Conservation (phyloP, 306 rosid genomes). For the Sophora flavescens region DNA sequence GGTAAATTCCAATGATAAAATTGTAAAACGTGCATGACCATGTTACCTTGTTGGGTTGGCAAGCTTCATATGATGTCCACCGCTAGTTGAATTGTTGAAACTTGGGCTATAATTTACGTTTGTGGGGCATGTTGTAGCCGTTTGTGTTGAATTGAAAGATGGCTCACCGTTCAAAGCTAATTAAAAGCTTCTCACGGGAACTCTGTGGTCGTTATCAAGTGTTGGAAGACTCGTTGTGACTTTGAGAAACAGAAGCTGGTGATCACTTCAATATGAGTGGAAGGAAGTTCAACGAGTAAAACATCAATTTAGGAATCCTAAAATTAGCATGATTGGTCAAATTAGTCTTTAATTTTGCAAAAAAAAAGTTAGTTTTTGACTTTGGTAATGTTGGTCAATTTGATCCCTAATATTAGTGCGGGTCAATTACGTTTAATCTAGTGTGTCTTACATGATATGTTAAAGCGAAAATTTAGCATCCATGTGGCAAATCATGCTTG, state of each 20-base stretch:
- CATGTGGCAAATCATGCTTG: too few relatives aligned
- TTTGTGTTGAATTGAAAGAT: constrained; percentile 38
- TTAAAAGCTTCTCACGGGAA: constrained; percentile 47
- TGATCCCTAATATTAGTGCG: too few relatives aligned
- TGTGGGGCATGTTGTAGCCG: constrained; percentile 37
- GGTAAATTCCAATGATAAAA: constrained; percentile 14
- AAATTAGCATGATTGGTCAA: too few relatives aligned
- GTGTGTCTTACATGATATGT: too few relatives aligned
- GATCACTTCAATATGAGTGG: background rate
- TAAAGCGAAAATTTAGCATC: too few relatives aligned
- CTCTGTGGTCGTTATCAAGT: constrained; percentile 27
- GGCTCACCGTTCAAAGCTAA: constrained; percentile 53
- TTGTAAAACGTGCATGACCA: constrained; percentile 9
- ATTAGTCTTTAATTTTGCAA: too few relatives aligned
- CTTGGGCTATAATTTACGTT: constrained; percentile 33
- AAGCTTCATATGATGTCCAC: constrained; percentile 55
- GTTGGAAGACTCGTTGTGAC: background rate
- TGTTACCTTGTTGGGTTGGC: constrained; percentile 41
- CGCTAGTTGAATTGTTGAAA: constrained; percentile 43
- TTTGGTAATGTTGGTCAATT: too few relatives aligned
- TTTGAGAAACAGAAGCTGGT: background rate
- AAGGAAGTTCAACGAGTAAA: background rate
- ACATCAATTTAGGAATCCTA: too few relatives aligned
- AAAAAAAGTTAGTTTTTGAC: too few relatives aligned
- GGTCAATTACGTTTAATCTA: too few relatives aligned